A percentile compares a stretch with the other conserved stretches of the same genome.
phyloP scores from a whole-genome alignment of 306 rosid genomes.

The Glycyrrhiza uralensis region DNA sequence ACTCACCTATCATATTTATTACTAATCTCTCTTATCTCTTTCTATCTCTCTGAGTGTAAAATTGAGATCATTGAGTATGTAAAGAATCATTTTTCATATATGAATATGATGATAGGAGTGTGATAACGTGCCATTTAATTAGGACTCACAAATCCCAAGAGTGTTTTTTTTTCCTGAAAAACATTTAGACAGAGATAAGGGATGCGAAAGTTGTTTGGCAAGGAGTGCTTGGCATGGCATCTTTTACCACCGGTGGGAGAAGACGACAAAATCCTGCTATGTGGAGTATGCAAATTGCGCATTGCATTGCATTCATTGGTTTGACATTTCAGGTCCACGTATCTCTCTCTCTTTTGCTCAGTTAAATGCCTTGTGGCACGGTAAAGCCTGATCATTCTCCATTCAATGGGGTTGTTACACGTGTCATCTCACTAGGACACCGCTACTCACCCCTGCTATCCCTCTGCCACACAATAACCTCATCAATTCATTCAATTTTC shows the following conservation, averaged over 20 bases:
- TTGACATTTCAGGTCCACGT: conserved; percentile 33
- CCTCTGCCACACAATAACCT: not conserved
- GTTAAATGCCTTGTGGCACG: conserved; percentile 4
- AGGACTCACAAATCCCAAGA: conserved; percentile 41
- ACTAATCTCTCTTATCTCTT: no score
- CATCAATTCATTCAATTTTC: no score
- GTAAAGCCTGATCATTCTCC: conserved; percentile 5
- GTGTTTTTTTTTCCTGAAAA: conserved; percentile 7
- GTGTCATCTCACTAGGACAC: conserved; percentile 21
- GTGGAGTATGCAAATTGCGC: not conserved
- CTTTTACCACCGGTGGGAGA: conserved; percentile 20
- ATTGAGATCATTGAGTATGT: no score
- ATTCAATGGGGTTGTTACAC: conserved; percentile 39
- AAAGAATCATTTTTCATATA: no score
- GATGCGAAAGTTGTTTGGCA: conserved; percentile 46
- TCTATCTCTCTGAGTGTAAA: no score
- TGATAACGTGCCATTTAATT: not conserved
- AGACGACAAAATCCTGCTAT: conserved; percentile 37
- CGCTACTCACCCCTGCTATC: not conserved
- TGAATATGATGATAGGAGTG: not conserved
- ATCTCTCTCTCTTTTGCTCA: conserved; percentile 6
- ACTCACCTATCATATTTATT: no score
- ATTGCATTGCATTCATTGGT: not conserved
- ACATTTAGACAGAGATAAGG: conserved; percentile 33
- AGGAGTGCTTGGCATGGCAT: conserved; percentile 49